Percentiles rank a stretch among this genome's conserved stretches.
phyloP scores from a whole-genome alignment of 108 stramenopile species.

The Cyclotella atomus region DNA sequence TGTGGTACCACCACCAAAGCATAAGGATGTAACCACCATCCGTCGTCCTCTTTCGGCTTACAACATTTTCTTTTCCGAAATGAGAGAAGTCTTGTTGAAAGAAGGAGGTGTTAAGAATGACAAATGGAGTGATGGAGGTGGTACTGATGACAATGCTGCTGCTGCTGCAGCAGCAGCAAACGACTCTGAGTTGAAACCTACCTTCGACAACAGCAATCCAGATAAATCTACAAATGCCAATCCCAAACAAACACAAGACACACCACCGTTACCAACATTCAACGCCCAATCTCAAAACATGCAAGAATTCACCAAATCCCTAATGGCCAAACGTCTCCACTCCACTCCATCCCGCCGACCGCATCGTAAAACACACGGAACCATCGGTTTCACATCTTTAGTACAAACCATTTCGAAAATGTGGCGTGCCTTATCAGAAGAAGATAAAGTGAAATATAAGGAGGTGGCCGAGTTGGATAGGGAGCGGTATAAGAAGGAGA shows the following conservation, averaged over 20 bases:
- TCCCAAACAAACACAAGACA: too few species aligned
- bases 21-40: neutral
- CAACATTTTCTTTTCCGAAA: slow-evolving; percentile 46
- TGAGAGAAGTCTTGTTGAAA: slow-evolving; percentile 28
- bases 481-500: slow-evolving; percentile 60
- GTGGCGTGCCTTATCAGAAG: slow-evolving; percentile 41
- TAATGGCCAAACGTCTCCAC: slow-evolving; percentile 34
- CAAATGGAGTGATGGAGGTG: neutral
- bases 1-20: slow-evolving; percentile 1
- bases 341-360: slow-evolving; percentile 10
- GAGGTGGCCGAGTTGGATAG: slow-evolving; percentile 58
- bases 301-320: slow-evolving; percentile 27
- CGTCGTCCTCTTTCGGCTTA: slow-evolving; percentile 39
- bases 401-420: slow-evolving; percentile 28
- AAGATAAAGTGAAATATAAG: slow-evolving; percentile 44
- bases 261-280: too few species aligned
- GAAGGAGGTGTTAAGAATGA: slow-evolving; percentile 10
- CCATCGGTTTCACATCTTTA: slow-evolving; percentile 37
- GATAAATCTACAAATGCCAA: too few species aligned
- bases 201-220: neutral
- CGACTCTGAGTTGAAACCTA: neutral
- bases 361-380: slow-evolving; percentile 48
- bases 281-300: too few species aligned
- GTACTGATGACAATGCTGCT: neutral
- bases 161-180: neutral